These are phyloP conservation scores for Tulasnella sp. DNA, from an alignment of 768 basidiomycete genomes.

Conservation along the genomic window DNA sequence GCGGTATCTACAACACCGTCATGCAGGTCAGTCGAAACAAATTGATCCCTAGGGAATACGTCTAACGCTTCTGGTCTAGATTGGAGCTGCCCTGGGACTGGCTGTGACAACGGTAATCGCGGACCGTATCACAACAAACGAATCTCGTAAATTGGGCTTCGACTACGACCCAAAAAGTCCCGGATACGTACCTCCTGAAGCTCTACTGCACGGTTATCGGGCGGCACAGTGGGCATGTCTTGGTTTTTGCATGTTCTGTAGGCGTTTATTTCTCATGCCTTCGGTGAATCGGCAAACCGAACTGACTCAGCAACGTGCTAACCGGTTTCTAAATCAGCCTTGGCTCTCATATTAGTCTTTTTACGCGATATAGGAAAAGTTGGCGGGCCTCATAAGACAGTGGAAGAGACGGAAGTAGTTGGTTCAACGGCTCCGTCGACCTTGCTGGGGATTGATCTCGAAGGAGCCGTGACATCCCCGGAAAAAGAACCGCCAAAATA, in stretches of 20 bases:
- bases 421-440: too few relatives aligned
- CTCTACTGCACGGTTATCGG: constrained; percentile 44
- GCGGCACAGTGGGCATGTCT: constrained; percentile 57
- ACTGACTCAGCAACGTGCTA: neutral
- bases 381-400: constrained; percentile 6
- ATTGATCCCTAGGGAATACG: neutral
- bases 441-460: too few relatives aligned
- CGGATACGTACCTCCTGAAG: constrained; percentile 26
- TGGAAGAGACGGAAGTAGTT: neutral
- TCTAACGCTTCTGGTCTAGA: constrained; percentile 28
- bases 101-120: constrained; percentile 65
- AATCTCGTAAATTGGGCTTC: constrained; percentile 29
- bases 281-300: too few relatives aligned
- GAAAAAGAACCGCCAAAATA: too few relatives aligned
- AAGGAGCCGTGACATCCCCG: too few relatives aligned
- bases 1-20: constrained; percentile 71
- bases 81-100: constrained; percentile 60
- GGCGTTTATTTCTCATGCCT: too few relatives aligned
- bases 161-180: constrained; percentile 22
- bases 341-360: constrained; percentile 11
- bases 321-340: neutral
- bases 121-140: constrained; percentile 37
- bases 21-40: constrained; percentile 46
- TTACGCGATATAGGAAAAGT: constrained; percentile 18
- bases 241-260: constrained; percentile 52